Evolutionary conservation across 164 flowering plant species (phyloP).

Genomic region (Stephania cephalantha): DNA sequence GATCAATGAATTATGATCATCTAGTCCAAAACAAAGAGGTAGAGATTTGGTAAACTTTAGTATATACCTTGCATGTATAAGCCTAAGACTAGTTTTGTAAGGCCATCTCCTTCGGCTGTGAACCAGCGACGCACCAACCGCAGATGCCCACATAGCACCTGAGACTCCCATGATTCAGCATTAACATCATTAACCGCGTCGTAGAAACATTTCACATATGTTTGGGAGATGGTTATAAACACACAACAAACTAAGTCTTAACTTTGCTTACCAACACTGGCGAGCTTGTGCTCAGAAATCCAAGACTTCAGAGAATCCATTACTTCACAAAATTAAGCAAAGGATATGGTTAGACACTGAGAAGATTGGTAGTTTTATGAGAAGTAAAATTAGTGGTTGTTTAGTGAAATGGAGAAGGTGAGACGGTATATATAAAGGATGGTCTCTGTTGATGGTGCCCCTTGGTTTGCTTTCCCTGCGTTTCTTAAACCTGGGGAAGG

Average conservation of each 20-base stretch:
- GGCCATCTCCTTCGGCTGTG: constrained; percentile 39
- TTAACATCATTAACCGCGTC: not conserved
- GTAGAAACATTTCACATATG: not conserved
- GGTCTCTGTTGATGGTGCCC: not conserved
- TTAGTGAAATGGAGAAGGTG: not conserved
- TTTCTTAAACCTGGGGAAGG: constrained; percentile 10
- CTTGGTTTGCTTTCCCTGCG: constrained; percentile 9
- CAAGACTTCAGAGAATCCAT: constrained; percentile 27
- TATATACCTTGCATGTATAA: constrained; percentile 76
- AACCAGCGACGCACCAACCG: constrained; percentile 57
- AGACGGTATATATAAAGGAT: constrained; percentile 11
- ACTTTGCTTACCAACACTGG: constrained; percentile 48
- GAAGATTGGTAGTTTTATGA: not conserved
- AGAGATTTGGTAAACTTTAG: too few relatives aligned
- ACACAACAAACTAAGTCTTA: not conserved
- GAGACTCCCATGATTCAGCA: not conserved
- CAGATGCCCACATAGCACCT: constrained; percentile 78
- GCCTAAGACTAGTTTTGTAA: constrained; percentile 68
- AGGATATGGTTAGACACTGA: too few relatives aligned
- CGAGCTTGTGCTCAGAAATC: constrained; percentile 78
- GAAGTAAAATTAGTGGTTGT: not conserved
- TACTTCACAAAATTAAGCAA: too few relatives aligned
- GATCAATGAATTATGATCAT: too few relatives aligned
- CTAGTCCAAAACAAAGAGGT: not conserved
- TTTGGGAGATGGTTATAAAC: not conserved